Evolutionary conservation across 495 filamentous ascomycete genomes (phyloP).

Genomic region (Talaromyces borbonicus): DNA sequence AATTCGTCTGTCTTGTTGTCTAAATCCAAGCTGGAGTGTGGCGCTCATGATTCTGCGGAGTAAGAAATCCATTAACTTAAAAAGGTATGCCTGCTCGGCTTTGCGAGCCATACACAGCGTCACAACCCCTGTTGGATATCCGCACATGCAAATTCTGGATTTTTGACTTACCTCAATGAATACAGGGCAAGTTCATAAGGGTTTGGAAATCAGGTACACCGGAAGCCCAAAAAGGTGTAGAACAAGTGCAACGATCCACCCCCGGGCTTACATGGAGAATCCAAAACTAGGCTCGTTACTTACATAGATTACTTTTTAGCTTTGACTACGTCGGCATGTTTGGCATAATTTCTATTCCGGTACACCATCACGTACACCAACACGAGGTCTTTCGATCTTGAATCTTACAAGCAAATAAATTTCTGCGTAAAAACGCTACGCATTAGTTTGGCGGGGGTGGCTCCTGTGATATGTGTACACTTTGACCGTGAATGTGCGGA

Average conservation of each 20-base stretch:
- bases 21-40: not conserved
- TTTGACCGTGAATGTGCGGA: not conserved
- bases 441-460: not conserved
- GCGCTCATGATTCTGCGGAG: not conserved
- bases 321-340: not conserved
- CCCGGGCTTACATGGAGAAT: not conserved
- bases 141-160: not conserved
- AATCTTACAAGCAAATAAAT: not conserved
- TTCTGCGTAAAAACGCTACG: not conserved
- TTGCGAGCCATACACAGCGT: constrained; percentile 1
- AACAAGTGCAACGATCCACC: constrained; percentile 5
- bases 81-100: too few species aligned
- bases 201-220: not conserved
- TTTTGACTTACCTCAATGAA: not conserved
- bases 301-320: not conserved
- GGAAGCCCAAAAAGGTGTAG: not conserved
- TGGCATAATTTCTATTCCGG: not conserved
- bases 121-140: not conserved
- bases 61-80: not conserved
- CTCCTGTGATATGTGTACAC: not conserved
- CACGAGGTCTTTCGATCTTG: not conserved
- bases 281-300: not conserved
- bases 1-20: not conserved
- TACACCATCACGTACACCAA: not conserved
- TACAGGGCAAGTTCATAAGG: not conserved